These are phyloP conservation scores for Geotrichum macrosporum DNA, from an alignment of 1,139 yeast genomes.

Conservation along the genomic window DNA sequence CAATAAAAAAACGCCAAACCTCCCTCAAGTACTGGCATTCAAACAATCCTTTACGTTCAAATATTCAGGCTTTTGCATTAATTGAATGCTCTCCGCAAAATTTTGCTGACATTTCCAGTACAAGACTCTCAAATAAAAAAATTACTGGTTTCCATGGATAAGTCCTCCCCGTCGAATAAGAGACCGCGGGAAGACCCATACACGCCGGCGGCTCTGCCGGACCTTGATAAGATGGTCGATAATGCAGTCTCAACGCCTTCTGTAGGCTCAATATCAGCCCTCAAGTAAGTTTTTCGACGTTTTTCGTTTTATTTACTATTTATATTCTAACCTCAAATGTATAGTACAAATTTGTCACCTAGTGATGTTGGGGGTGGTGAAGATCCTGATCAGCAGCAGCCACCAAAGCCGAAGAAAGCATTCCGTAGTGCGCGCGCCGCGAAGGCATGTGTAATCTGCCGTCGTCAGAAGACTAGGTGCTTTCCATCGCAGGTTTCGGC, in stretches of 20 bases:
- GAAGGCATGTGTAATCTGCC: slow-evolving; percentile 56
- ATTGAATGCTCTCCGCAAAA: too few relatives aligned
- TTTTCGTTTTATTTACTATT: not conserved
- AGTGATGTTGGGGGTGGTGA: not conserved
- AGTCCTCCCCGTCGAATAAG: not conserved
- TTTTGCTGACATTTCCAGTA: too few relatives aligned
- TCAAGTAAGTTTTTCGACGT: not conserved
- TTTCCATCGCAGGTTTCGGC: slow-evolving; percentile 47
- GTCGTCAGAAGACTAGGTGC: slow-evolving; percentile 62
- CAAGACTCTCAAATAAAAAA: too few relatives aligned
- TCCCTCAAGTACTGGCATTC: too few relatives aligned
- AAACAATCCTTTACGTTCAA: too few relatives aligned
- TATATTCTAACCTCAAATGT: not conserved
- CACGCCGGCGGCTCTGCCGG: slow-evolving; percentile 14
- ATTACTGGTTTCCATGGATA: too few relatives aligned
- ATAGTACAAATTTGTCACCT: not conserved
- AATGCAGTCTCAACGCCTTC: not conserved
- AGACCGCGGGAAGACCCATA: slow-evolving; percentile 19
- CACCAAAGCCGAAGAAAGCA: slow-evolving; percentile 11
- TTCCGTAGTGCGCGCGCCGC: slow-evolving; percentile 32
- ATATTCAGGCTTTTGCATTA: too few relatives aligned
- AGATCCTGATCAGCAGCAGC: slow-evolving; percentile 1
- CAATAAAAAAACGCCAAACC: too few relatives aligned
- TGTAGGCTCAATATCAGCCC: not conserved
- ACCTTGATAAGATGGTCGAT: not conserved